phyloP scores from a whole-genome alignment of 2,329 filamentous ascomycete species.

The Penicillium sp. region DNA sequence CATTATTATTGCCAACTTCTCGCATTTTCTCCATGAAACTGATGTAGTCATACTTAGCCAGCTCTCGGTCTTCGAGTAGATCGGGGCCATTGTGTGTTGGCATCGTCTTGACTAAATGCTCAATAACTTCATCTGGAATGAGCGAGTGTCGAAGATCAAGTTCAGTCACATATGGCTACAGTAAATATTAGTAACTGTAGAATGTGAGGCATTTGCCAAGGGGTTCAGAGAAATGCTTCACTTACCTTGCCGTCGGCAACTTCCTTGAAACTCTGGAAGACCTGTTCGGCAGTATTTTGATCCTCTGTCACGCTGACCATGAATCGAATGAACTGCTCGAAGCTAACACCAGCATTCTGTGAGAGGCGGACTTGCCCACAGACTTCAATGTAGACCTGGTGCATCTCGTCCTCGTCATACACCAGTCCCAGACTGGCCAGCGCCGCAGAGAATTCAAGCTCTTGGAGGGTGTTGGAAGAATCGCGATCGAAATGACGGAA shows the following conservation, averaged over 20 bases:
- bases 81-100: slow-evolving; percentile 81
- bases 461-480: slow-evolving; percentile 81
- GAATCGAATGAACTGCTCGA: slow-evolving; percentile 98
- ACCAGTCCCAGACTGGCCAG: slow-evolving; percentile 92
- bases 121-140: slow-evolving; percentile 95
- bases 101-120: slow-evolving; percentile 84
- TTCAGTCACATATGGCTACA: slow-evolving; percentile 87
- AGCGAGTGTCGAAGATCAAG: slow-evolving; percentile 92
- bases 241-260: slow-evolving; percentile 89
- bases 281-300: slow-evolving; percentile 97
- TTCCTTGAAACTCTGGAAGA: slow-evolving; percentile 96
- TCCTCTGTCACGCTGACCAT: slow-evolving; percentile 99
- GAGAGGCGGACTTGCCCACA: slow-evolving; percentile 58
- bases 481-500: slow-evolving; percentile 98
- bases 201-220: neutral
- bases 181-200: slow-evolving; percentile 8
- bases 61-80: slow-evolving; percentile 76
- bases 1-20: slow-evolving; percentile 37
- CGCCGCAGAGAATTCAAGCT: slow-evolving; percentile 93
- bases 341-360: slow-evolving; percentile 72
- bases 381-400: slow-evolving; percentile 88
- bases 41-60: slow-evolving; percentile 93
- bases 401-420: slow-evolving; percentile 98
- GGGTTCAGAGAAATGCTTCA: neutral
- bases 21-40: slow-evolving; percentile 93